Conservation (phyloP, 2,329 filamentous ascomycete species). For the Penicillium corylophilum region DNA sequence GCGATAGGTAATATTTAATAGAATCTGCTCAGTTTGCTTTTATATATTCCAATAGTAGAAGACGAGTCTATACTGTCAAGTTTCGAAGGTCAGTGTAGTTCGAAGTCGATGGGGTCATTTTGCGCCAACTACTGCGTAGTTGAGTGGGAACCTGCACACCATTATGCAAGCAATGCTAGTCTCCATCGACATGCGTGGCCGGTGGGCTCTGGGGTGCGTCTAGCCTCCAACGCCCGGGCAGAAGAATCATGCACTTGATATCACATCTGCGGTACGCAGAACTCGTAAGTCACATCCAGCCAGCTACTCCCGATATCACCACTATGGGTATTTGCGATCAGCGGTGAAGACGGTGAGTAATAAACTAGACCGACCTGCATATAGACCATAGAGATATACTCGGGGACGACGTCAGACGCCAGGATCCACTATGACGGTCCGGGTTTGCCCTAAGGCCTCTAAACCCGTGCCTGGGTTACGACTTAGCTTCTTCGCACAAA, state of each 20-base stretch:
- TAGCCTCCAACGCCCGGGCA: not conserved
- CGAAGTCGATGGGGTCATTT: not conserved
- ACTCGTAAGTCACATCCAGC: not conserved
- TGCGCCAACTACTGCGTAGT: too few species aligned
- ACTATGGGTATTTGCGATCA: not conserved
- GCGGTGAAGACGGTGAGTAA: not conserved
- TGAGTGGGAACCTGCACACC: conserved; percentile 7
- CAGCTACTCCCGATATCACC: not conserved
- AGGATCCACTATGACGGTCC: not conserved
- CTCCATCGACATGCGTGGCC: conserved; percentile 17
- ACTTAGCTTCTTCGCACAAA: not conserved
- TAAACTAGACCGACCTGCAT: not conserved
- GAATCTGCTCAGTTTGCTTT: conserved; percentile 30
- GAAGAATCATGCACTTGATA: not conserved
- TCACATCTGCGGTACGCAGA: not conserved
- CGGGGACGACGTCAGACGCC: not conserved
- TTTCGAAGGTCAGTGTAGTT: not conserved
- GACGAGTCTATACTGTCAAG: too few species aligned
- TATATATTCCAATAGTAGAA: not conserved
- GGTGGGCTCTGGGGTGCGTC: conserved; percentile 6
- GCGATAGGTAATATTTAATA: conserved; percentile 42
- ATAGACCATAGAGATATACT: not conserved
- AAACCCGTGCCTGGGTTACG: not conserved
- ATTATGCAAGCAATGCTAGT: conserved; percentile 8
- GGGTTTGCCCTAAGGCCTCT: not conserved